Conservation (phyloP, 306 rosid species). For the Hippophae tibetana region DNA sequence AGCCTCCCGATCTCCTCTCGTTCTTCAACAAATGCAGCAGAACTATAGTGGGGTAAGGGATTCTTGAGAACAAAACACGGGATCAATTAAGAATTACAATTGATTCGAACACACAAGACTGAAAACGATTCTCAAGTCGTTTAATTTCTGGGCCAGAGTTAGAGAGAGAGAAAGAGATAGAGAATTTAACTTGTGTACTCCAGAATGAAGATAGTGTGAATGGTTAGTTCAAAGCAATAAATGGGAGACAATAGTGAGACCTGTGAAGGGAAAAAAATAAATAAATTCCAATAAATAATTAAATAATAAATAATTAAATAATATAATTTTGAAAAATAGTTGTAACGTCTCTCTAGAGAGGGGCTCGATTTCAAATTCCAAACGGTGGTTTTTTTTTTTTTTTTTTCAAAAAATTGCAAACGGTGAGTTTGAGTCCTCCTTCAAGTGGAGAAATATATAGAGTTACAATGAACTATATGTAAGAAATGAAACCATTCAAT, state of each 20-base stretch:
- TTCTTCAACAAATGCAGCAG: not conserved
- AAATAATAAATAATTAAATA: not conserved
- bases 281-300: not conserved
- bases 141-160: not conserved
- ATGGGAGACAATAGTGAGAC: conserved; percentile 1
- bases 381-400: conserved; percentile 4
- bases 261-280: not conserved
- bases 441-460: too few species aligned
- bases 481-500: too few species aligned
- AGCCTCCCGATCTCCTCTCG: conserved; percentile 15
- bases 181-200: not conserved
- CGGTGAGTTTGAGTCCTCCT: too few species aligned
- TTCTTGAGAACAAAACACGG: not conserved
- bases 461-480: too few species aligned
- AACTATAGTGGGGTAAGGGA: not conserved
- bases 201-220: not conserved
- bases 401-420: too few species aligned
- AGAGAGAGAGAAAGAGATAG: conserved; percentile 1
- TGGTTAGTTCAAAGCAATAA: conserved; percentile 12
- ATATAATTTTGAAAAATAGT: conserved; percentile 18
- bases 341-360: conserved; percentile 72
- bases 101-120: conserved; percentile 14
- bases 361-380: conserved; percentile 64
- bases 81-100: conserved; percentile 15
- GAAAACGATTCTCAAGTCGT: not conserved